These are phyloP conservation scores for Botryotinia globosa DNA, from an alignment of 2,329 filamentous ascomycete species.

Conservation along the genomic window DNA sequence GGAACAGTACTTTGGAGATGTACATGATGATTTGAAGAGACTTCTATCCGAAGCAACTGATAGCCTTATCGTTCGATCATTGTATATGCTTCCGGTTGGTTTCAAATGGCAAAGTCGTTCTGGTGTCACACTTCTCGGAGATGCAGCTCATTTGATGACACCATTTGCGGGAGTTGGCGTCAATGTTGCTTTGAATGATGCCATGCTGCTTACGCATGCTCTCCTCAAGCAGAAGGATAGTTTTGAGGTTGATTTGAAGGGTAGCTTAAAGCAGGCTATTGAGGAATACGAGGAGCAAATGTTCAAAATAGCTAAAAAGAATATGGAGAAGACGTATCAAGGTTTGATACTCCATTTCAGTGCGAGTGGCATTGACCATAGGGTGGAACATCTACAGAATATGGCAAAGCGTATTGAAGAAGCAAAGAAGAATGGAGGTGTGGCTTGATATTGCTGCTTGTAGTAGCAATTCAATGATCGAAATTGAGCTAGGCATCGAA, in stretches of 20 bases:
- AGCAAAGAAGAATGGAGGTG: not conserved
- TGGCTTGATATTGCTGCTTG: not conserved
- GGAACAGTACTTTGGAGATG: slow-evolving; percentile 27
- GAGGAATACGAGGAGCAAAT: slow-evolving; percentile 29
- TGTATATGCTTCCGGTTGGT: slow-evolving; percentile 39
- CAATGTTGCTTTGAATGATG: slow-evolving; percentile 48
- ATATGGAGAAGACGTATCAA: slow-evolving; percentile 27
- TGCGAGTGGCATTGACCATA: slow-evolving; percentile 23
- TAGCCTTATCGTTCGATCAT: slow-evolving; percentile 25
- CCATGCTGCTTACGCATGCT: slow-evolving; percentile 42
- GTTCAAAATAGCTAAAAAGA: slow-evolving; percentile 28
- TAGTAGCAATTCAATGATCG: not conserved
- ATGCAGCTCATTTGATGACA: slow-evolving; percentile 50
- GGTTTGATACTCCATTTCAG: slow-evolving; percentile 28
- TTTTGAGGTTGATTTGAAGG: slow-evolving; percentile 7
- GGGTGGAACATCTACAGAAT: not conserved
- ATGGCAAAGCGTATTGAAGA: not conserved
- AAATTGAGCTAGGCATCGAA: not conserved
- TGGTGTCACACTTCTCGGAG: slow-evolving; percentile 49
- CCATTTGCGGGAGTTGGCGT: slow-evolving; percentile 50
- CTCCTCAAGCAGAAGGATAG: slow-evolving; percentile 31
- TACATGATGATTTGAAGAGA: slow-evolving; percentile 27
- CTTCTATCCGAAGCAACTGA: slow-evolving; percentile 25
- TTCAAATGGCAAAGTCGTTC: slow-evolving; percentile 32
- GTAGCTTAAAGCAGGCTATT: slow-evolving; percentile 22